These are phyloP conservation scores for Starmerella riodocensis DNA, from an alignment of 805 yeast species.

Conservation along the genomic window DNA sequence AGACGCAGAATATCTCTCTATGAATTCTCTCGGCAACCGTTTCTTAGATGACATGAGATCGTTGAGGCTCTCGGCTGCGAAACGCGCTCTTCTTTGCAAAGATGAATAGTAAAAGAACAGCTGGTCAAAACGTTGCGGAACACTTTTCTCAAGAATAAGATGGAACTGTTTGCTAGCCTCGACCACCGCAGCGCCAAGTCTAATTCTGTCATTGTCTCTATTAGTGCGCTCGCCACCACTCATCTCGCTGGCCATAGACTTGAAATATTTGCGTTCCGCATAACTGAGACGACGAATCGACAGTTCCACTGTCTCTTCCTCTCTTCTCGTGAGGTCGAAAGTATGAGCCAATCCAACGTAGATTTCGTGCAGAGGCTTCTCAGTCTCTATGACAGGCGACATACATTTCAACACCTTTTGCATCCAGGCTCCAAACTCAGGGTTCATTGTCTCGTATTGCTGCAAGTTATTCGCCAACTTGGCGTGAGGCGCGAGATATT, in stretches of 20 bases:
- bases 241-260: constrained; percentile 12
- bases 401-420: constrained; percentile 5
- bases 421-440: constrained; percentile 6
- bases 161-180: constrained; percentile 2
- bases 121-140: too few relatives aligned
- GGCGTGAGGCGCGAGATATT: constrained; percentile 4
- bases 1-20: too few relatives aligned
- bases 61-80: too few relatives aligned
- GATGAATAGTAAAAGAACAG: too few relatives aligned
- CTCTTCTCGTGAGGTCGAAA: constrained; percentile 16
- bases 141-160: too few relatives aligned
- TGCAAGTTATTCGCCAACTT: background rate
- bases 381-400: constrained; percentile 3
- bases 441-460: constrained; percentile 10
- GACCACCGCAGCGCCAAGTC: background rate
- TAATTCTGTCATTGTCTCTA: background rate
- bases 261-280: constrained; percentile 18
- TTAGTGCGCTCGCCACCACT: background rate
- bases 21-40: too few relatives aligned
- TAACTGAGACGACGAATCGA: constrained; percentile 2
- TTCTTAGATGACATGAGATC: too few relatives aligned
- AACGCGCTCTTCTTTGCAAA: too few relatives aligned
- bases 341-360: constrained; percentile 12
- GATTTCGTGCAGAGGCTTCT: constrained; percentile 3
- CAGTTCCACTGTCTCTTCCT: constrained; percentile 15